Base-by-base conservation (phyloP, 352 stramenopile genomes). In the Phytopythium vexans region DNA sequence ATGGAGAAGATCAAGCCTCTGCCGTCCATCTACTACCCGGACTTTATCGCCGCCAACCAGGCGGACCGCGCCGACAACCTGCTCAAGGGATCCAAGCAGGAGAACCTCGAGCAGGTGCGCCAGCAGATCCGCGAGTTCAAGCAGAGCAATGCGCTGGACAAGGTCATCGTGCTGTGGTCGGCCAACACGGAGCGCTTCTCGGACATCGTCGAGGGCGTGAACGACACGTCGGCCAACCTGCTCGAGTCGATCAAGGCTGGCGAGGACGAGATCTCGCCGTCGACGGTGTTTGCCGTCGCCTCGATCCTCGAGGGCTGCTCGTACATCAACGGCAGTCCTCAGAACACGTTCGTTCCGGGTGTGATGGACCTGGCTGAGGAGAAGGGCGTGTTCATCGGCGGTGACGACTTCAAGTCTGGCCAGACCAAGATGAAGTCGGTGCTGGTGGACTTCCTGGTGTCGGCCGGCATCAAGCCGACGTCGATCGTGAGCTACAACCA, bases 401-500 rank as follows among this genome's bases (percentile, higher is more conserved):
- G 97, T 41, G 97, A 99, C 66, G 97, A 99, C 78, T 99, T 99
- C 83, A 99, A 99, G 86, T 98, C 88, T 54, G 97, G 97, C 38
- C 97, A 99, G 81, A 99, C 97, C 31, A 99, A 99, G 83, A 99
- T 99, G 65, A 99, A 99, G 79, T 97, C 80, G 55, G 97, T 99
- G 31, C 82, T 99, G 41, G 96, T 99, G n/a, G 97, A 99, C 77
- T 99, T 81, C 36, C 85, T 81, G 43, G 99, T 98, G 52, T 97
- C 87, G 39, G 97, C 97, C 31, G 97, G 97, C 56, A 99, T 99
- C 74, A 99, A 99, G 77, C 97, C 97, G 15, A 94, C 97, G 15
- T 98, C 92, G 52, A 99, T 99, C 74, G 97, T 99, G 40, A 98
- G 88, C 58, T 99, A 99, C 92, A 99, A 99, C 76, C 97, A 99